Conservation (phyloP, 495 filamentous ascomycete species). For the Usnea hakonensis region DNA sequence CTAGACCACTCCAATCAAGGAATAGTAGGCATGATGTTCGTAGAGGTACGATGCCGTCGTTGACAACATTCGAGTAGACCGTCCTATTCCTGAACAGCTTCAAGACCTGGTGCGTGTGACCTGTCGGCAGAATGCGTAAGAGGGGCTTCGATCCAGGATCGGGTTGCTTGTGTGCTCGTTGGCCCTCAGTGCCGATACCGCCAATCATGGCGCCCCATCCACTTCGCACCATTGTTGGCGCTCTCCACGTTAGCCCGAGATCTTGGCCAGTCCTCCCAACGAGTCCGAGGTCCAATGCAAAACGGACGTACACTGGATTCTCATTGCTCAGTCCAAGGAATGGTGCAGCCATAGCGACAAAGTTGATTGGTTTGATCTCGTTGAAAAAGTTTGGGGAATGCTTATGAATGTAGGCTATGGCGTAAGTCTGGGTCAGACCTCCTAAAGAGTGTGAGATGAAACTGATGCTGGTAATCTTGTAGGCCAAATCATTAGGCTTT, state of each 20-base stretch:
- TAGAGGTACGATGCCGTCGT: constrained; percentile 93
- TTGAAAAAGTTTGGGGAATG: constrained; percentile 89
- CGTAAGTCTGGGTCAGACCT: constrained; percentile 87
- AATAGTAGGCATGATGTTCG: constrained; percentile 95
- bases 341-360: constrained; percentile 83
- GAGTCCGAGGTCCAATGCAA: constrained; percentile 90
- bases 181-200: constrained; percentile 60
- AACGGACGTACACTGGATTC: constrained; percentile 93
- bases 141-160: constrained; percentile 82
- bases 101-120: constrained; percentile 81
- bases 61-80: constrained; percentile 94
- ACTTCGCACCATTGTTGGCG: constrained; percentile 71
- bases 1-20: constrained; percentile 90
- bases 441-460: constrained; percentile 93
- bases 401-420: constrained; percentile 95
- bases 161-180: constrained; percentile 54
- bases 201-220: constrained; percentile 84
- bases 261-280: constrained; percentile 94
- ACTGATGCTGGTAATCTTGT: constrained; percentile 89
- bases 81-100: constrained; percentile 85
- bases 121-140: constrained; percentile 82
- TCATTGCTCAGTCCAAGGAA: constrained; percentile 94
- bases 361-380: constrained; percentile 80
- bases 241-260: constrained; percentile 86
- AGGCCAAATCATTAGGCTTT: constrained; percentile 49